These are phyloP conservation scores for Ustilago hordei DNA, from an alignment of 1,284 basidiomycete species.

Conservation along the genomic window DNA sequence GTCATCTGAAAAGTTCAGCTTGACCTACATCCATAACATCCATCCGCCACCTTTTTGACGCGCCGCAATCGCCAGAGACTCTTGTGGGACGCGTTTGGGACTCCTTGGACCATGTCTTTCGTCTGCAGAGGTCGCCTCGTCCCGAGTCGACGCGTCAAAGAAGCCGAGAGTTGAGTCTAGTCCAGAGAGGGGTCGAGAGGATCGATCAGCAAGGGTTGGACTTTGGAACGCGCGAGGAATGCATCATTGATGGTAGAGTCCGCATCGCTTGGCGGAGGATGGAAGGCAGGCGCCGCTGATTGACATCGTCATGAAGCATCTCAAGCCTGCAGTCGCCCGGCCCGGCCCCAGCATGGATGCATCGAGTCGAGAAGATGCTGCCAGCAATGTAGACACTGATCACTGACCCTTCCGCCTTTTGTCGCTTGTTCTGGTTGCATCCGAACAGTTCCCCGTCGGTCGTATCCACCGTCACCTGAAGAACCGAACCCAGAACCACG, in stretches of 20 bases:
- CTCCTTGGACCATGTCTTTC: background rate
- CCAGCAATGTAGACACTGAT: background rate
- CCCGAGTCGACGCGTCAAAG: slow-evolving; percentile 10
- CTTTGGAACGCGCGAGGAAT: background rate
- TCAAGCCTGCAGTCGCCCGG: background rate
- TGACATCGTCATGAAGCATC: background rate
- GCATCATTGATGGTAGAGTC: background rate
- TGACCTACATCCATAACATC: slow-evolving; percentile 1
- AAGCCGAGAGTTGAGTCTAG: background rate
- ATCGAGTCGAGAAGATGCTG: background rate
- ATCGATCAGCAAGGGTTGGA: background rate
- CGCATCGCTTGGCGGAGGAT: too few species aligned
- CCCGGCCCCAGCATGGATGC: background rate
- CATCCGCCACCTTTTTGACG: slow-evolving; percentile 15
- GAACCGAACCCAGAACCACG: slow-evolving; percentile 89
- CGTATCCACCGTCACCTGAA: slow-evolving; percentile 96
- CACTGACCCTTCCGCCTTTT: slow-evolving; percentile 11
- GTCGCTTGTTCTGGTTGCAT: background rate
- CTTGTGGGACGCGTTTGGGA: background rate
- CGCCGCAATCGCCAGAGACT: background rate
- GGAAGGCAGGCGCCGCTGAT: background rate
- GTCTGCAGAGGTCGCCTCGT: too few species aligned
- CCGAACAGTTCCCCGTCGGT: slow-evolving; percentile 83
- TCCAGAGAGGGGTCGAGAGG: background rate
- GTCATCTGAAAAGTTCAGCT: background rate